Percentiles rank a stretch among this genome's conserved stretches.
Evolutionary conservation across 306 rosid genomes (phyloP).

Genomic region (Acacia confusa): DNA sequence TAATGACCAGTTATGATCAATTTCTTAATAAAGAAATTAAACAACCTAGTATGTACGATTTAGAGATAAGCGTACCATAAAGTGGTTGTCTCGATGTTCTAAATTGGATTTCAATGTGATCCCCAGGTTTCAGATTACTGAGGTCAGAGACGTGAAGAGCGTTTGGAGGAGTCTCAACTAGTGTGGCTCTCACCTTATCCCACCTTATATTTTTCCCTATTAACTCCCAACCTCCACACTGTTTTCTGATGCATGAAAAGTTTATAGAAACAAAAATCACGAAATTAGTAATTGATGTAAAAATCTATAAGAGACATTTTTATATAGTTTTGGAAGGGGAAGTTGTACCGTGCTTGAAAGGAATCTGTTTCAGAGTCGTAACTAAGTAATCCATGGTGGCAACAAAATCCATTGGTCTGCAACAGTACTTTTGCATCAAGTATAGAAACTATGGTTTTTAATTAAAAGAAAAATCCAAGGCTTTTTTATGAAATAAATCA

Average conservation of each 20-base stretch:
- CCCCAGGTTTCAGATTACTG: slow-evolving; percentile 54
- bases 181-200: slow-evolving; percentile 65
- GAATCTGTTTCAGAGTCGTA: slow-evolving; percentile 51
- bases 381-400: slow-evolving; percentile 47
- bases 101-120: slow-evolving; percentile 78
- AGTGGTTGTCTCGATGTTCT: slow-evolving; percentile 50
- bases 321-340: not conserved
- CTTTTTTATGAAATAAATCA: not conserved
- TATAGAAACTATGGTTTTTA: slow-evolving; percentile 26
- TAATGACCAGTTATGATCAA: not conserved
- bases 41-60: not conserved
- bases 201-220: slow-evolving; percentile 50
- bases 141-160: slow-evolving; percentile 51
- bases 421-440: not conserved
- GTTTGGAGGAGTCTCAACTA: slow-evolving; percentile 48
- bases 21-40: not conserved
- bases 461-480: not conserved
- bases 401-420: slow-evolving; percentile 31
- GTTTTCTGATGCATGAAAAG: slow-evolving; percentile 49
- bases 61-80: slow-evolving; percentile 46
- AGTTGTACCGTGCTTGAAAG: slow-evolving; percentile 67
- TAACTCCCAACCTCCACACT: slow-evolving; percentile 47
- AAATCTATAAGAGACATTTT: not conserved
- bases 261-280: not conserved
- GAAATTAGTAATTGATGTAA: not conserved